These are phyloP conservation scores for Epicoccum sorghinum DNA, from an alignment of 2,329 filamentous ascomycete genomes.

Conservation along the genomic window DNA sequence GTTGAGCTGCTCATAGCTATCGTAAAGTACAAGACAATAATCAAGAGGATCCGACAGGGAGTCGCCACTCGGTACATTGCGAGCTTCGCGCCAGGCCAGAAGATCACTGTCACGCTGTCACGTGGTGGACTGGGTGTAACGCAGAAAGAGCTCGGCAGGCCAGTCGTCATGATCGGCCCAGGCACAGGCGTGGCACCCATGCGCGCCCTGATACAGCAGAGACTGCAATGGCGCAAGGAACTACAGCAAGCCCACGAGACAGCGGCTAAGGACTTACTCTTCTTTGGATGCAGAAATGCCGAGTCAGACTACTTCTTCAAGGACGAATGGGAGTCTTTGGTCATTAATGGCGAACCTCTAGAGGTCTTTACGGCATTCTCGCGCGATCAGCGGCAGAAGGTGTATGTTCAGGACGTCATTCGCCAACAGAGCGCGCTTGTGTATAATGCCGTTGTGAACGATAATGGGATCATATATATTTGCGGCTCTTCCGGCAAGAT, in stretches of 20 bases:
- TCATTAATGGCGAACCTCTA: constrained; percentile 51
- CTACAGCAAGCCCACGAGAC: background rate
- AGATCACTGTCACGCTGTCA: constrained; percentile 65
- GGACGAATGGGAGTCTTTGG: constrained; percentile 70
- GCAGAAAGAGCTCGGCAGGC: constrained; percentile 54
- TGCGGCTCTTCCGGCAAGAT: constrained; percentile 71
- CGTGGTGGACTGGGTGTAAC: constrained; percentile 55
- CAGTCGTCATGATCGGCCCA: constrained; percentile 79
- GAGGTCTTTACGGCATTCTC: constrained; percentile 71
- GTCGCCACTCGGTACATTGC: constrained; percentile 89
- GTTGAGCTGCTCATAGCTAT: constrained; percentile 83
- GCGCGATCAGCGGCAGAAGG: constrained; percentile 64
- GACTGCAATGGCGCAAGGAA: constrained; percentile 52
- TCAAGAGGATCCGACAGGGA: constrained; percentile 81
- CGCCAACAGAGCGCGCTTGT: constrained; percentile 58
- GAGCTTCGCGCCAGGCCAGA: constrained; percentile 63
- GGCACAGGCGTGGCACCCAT: constrained; percentile 89
- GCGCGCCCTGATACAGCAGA: constrained; percentile 79
- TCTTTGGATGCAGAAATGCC: constrained; percentile 83
- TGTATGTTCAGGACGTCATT: constrained; percentile 72
- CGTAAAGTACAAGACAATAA: constrained; percentile 88
- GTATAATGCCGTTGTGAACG: constrained; percentile 58
- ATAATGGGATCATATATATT: constrained; percentile 61
- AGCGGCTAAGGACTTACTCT: constrained; percentile 58
- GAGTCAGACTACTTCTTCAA: constrained; percentile 81